phyloP scores from a whole-genome alignment of 345 rosid species.

The Moringa oleifera region DNA sequence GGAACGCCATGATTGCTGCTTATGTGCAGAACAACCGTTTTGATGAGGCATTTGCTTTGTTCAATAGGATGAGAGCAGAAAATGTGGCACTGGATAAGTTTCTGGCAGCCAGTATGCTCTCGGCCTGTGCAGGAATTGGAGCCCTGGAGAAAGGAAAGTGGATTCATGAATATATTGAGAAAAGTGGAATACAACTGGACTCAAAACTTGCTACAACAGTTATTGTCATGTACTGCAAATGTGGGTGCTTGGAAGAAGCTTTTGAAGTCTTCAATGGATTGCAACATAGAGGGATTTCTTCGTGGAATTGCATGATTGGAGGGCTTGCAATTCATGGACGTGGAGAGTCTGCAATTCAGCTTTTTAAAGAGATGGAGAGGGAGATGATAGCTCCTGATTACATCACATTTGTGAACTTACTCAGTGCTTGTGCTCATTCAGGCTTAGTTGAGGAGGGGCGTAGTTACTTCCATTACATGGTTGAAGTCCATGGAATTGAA shows the following conservation, averaged over 20 bases:
- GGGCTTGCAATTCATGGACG: constrained; percentile 38
- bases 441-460: constrained; percentile 35
- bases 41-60: constrained; percentile 43
- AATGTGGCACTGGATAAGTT: constrained; percentile 31
- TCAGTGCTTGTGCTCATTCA: constrained; percentile 41
- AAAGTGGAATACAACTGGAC: constrained; percentile 26
- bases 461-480: constrained; percentile 27
- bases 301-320: constrained; percentile 44
- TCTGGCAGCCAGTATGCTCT: constrained; percentile 34
- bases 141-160: constrained; percentile 39
- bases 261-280: constrained; percentile 25
- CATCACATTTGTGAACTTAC: constrained; percentile 36
- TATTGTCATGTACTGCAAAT: constrained; percentile 48
- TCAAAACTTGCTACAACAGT: constrained; percentile 37
- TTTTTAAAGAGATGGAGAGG: constrained; percentile 33
- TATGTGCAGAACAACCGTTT: constrained; percentile 36
- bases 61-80: constrained; percentile 38
- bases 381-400: constrained; percentile 25
- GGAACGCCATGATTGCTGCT: constrained; percentile 48
- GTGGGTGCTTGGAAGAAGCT: constrained; percentile 43
- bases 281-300: constrained; percentile 22
- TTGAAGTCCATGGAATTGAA: constrained; percentile 21
- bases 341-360: constrained; percentile 30
- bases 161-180: constrained; percentile 27
- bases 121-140: constrained; percentile 37